These are phyloP conservation scores for Fusarium redolens DNA, from an alignment of 2,329 filamentous ascomycete genomes.

Conservation along the genomic window DNA sequence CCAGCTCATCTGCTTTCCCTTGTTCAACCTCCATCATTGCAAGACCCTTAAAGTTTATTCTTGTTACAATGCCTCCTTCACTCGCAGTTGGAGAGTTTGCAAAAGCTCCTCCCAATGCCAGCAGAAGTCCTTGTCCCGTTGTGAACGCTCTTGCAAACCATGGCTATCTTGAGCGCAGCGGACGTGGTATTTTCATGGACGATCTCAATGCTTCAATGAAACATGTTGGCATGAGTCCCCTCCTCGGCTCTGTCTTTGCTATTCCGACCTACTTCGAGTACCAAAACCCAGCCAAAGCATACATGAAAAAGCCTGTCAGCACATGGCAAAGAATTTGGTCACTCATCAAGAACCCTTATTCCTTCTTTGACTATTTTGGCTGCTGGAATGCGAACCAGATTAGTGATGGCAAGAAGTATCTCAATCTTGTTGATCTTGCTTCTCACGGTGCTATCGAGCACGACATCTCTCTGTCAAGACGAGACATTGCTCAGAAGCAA, in stretches of 20 bases:
- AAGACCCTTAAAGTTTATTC: not conserved
- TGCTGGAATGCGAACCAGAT: not conserved
- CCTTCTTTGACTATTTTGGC: conserved; percentile 16
- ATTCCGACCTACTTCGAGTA: conserved; percentile 23
- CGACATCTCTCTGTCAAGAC: conserved; percentile 11
- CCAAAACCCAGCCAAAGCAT: conserved; percentile 5
- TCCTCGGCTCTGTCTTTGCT: conserved; percentile 20
- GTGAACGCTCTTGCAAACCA: conserved; percentile 23
- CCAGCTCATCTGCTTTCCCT: not conserved
- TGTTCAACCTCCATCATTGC: not conserved
- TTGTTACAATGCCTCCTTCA: not conserved
- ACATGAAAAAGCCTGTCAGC: not conserved
- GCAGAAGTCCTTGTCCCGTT: conserved; percentile 18
- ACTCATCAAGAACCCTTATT: conserved; percentile 12
- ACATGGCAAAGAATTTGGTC: conserved; percentile 13
- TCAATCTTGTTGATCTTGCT: conserved; percentile 12
- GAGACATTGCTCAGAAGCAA: conserved; percentile 2
- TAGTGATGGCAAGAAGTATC: conserved; percentile 1
- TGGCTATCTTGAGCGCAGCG: conserved; percentile 21
- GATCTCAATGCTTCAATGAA: conserved; percentile 16
- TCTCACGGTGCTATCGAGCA: conserved; percentile 20
- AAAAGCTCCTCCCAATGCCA: conserved; percentile 5
- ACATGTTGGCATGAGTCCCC: conserved; percentile 19
- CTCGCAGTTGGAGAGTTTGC: not conserved
- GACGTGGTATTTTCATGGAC: not conserved